Percentiles rank a stretch among this genome's conserved stretches.
These are phyloP conservation scores for Elongisporangium undulatum DNA, from an alignment of 352 stramenopile species.

Conservation along the genomic window DNA sequence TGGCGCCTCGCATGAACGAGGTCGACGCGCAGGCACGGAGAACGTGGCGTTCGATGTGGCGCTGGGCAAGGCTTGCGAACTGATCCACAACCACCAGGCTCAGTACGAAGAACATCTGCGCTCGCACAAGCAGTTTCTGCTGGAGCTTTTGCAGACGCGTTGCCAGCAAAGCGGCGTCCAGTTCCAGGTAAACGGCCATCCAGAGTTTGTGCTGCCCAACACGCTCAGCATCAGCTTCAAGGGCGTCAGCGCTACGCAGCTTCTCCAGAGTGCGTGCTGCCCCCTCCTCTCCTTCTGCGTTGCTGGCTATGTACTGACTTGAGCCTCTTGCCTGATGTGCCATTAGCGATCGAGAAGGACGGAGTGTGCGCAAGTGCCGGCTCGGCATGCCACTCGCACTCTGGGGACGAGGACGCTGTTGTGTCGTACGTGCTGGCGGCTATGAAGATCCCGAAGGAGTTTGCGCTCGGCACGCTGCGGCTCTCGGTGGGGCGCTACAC, in stretches of 20 bases:
- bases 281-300: background rate
- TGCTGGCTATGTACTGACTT: background rate
- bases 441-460: conserved; percentile 89
- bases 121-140: conserved; percentile 42
- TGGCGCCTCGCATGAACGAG: conserved; percentile 91
- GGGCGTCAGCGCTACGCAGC: conserved; percentile 68
- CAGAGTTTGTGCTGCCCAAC: conserved; percentile 89
- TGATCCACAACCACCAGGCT: conserved; percentile 67
- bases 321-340: conserved; percentile 4
- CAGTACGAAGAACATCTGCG: conserved; percentile 70
- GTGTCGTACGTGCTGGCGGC: conserved; percentile 91
- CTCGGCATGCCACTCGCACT: conserved; percentile 91
- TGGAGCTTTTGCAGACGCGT: conserved; percentile 49
- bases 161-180: conserved; percentile 37
- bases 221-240: conserved; percentile 95
- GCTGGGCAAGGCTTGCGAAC: conserved; percentile 83
- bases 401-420: conserved; percentile 34
- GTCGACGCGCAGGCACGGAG: conserved; percentile 93
- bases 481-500: conserved; percentile 93
- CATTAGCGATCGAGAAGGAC: conserved; percentile 68
- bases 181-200: conserved; percentile 85
- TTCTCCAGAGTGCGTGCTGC: conserved; percentile 70
- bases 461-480: conserved; percentile 91
- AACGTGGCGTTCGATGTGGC: conserved; percentile 95
- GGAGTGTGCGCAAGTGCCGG: conserved; percentile 90